Base-by-base conservation (phyloP, 352 stramenopile species). In the Globisporangium nodosum region DNA sequence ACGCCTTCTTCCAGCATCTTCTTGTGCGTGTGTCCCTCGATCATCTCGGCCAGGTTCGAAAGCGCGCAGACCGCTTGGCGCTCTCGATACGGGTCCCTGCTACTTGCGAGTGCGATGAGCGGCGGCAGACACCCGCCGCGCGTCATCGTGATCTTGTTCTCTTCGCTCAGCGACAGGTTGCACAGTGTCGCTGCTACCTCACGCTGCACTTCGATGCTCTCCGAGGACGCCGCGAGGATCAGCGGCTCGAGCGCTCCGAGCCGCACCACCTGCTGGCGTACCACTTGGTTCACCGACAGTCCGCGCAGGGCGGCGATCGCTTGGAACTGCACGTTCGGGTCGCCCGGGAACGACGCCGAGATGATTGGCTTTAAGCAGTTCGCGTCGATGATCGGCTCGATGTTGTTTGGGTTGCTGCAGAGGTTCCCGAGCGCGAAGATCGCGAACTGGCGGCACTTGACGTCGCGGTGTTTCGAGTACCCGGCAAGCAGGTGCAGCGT, bases 111-210 rank as follows among this genome's bases (percentile, higher is more conserved):
- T 31, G 84, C 85, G 35, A 98, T 79, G 3, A 99, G 74, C 20
- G 92, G 88, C 20, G 94, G 88, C 18, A 98, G 60, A 40, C 91
- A 97, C n/a, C 96, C 96, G 7, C 90, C 92, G 47, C 96, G 91
- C 9, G 90, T 86, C 81, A 98, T 97, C 9, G 90, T 92, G 54
- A 98, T 90, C 78, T 98, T 98, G 81, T 98, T 98, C 54, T 97
- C 91, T 63, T 98, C 87, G 58, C 86, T 95, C n/a, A 98, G 66
- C 11, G 96, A 96, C 52, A 99, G 66, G 62, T 98, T 98, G 47
- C 85, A 92, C 1, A 99, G 70, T 20, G 94, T 97, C n/a, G 94
- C 92, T 15, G 93, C 91, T 39, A 96, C 94, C 64, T 99, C 96
- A 24, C 94, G 79, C 67, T 98, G 90, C n/a, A 97, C 88, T 66